phyloP scores from a whole-genome alignment of 2,329 filamentous ascomycete genomes.

The Colletotrichum lini region DNA sequence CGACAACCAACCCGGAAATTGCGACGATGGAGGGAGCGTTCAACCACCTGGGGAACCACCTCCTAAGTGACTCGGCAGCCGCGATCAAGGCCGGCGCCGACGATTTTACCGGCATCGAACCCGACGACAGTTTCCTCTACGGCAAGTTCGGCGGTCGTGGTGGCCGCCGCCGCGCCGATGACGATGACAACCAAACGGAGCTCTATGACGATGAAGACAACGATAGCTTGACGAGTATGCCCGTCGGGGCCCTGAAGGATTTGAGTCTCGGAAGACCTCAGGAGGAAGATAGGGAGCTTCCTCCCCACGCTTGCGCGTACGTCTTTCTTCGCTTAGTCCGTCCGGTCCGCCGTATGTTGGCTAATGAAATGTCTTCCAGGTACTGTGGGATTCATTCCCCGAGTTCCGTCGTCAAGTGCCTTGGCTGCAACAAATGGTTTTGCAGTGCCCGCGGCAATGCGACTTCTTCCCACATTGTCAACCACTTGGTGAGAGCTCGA shows the following conservation, averaged over 20 bases:
- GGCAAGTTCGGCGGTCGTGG: slow-evolving; percentile 74
- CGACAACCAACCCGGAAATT: slow-evolving; percentile 31
- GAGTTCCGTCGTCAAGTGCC: slow-evolving; percentile 94
- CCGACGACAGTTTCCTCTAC: slow-evolving; percentile 86
- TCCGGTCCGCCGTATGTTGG: not conserved
- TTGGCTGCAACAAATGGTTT: slow-evolving; percentile 98
- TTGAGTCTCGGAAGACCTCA: slow-evolving; percentile 66
- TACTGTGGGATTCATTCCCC: slow-evolving; percentile 99
- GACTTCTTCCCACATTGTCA: slow-evolving; percentile 97
- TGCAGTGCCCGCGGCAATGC: slow-evolving; percentile 97
- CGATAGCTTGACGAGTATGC: slow-evolving; percentile 83
- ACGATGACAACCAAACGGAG: slow-evolving; percentile 92
- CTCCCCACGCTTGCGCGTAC: slow-evolving; percentile 95
- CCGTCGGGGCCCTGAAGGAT: slow-evolving; percentile 81
- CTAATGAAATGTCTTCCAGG: slow-evolving; percentile 58
- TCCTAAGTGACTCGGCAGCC: slow-evolving; percentile 86
- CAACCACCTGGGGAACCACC: slow-evolving; percentile 88
- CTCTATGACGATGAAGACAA: slow-evolving; percentile 86
- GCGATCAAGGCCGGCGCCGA: slow-evolving; percentile 92
- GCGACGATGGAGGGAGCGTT: slow-evolving; percentile 86
- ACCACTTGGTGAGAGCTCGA: slow-evolving; percentile 95
- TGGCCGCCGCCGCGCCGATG: slow-evolving; percentile 80
- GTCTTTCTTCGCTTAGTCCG: slow-evolving; percentile 54
- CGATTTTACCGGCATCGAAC: slow-evolving; percentile 77
- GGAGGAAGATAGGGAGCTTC: slow-evolving; percentile 92